Conservation (phyloP, 192 early-diverging fungal species). For the Gryganskiella cystojenkinii region DNA sequence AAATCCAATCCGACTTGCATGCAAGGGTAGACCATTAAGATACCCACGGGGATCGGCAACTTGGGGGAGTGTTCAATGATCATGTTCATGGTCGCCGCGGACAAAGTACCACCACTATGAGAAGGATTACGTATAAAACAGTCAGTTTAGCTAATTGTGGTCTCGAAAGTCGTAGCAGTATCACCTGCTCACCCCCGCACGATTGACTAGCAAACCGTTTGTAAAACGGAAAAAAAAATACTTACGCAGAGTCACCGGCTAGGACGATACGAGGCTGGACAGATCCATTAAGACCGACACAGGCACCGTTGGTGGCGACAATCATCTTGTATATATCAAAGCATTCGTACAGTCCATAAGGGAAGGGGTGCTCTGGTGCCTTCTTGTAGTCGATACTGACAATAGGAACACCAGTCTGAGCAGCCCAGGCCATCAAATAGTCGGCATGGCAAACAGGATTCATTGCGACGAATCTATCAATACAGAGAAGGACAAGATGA, state of each 20-base stretch:
- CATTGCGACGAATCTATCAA: conserved; percentile 82
- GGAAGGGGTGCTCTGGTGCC: conserved; percentile 96
- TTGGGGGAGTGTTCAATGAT: conserved; percentile 67
- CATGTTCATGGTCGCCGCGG: conserved; percentile 80
- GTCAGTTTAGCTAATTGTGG: neutral
- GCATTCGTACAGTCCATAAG: conserved; percentile 89
- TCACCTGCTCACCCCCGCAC: neutral
- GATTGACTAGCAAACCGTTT: too few relatives aligned
- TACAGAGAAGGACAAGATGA: neutral
- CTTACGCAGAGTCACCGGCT: conserved; percentile 94
- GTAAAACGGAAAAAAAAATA: conserved; percentile 25
- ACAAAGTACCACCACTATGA: conserved; percentile 88
- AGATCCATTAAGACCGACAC: conserved; percentile 77
- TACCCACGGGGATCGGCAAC: conserved; percentile 75
- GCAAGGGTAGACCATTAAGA: conserved; percentile 92
- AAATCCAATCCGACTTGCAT: conserved; percentile 92
- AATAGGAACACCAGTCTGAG: conserved; percentile 74
- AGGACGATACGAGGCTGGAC: conserved; percentile 79
- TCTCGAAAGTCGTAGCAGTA: neutral
- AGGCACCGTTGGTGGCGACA: conserved; percentile 77
- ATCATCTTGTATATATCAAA: conserved; percentile 87
- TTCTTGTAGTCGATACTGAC: conserved; percentile 93
- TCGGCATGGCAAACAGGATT: conserved; percentile 89
- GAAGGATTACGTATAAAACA: neutral
- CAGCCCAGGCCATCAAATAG: conserved; percentile 85